Base-by-base conservation (phyloP, 331 rosid genomes). In the Saraca asoca region DNA sequence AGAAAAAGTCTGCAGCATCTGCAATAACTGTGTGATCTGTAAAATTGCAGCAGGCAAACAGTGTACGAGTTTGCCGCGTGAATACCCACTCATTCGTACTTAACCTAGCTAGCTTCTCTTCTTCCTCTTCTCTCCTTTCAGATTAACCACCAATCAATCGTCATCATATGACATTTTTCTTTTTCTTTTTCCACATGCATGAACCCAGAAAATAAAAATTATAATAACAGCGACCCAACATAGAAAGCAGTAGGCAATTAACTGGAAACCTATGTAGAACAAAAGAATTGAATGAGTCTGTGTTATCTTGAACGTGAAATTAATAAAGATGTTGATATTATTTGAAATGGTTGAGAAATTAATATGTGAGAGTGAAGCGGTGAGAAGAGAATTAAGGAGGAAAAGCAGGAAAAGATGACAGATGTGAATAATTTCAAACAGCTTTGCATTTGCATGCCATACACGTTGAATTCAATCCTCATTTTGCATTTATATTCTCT, bases 371-470 rank as follows among this genome's bases (percentile, higher is more conserved):
- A 73, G 46, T 15, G 24, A 55, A 55, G 71, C 79, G 81, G 80
- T 70, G 84, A 60, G 62, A 61, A 65, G 70, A 5, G 41, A 37
- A 0, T 24, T 24, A 8, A 37, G 9, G 79, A 80, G 66, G 39
- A 66, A 70, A 69, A 64, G 39, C 35, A 56, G 82, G 74, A 70
- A 56, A 75, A 38, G 59, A 77, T 58, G 91, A 84, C 86, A 82
- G 48, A 69, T 82, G 83, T 69, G 74, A 74, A 78, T 20, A 68
- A 41, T 24, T 6, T 58, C 3, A 34, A 79, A 65, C 75, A 62
- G 69, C 70, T 77, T 55, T 70, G 37, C 61, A 50, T 57, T 44
- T 77, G 81, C 91, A 80, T 82, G 82, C 69, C 62, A 60, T 66
- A 35, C 81, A 72, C 86, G 76, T 78, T 83, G 37, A 58, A 24